Conservation (phyloP, 2,329 filamentous ascomycete genomes). For the Penicillium sp. region DNA sequence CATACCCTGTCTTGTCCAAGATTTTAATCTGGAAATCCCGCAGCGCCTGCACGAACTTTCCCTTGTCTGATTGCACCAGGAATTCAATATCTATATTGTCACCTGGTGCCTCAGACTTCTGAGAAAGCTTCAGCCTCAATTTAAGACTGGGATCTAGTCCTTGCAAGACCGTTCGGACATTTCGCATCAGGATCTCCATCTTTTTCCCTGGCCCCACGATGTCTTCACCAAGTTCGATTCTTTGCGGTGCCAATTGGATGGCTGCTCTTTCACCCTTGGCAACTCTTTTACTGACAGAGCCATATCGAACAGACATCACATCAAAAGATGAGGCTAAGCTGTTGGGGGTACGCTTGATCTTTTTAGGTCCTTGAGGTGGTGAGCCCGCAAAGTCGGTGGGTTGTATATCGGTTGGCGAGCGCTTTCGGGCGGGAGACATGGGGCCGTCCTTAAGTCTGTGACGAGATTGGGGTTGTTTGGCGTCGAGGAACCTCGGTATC, state of each 20-base stretch:
- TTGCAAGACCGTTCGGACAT: constrained; percentile 19
- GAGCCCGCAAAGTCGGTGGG: constrained; percentile 27
- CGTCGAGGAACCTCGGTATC: constrained; percentile 11
- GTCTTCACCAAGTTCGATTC: constrained; percentile 9
- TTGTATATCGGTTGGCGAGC: constrained; percentile 35
- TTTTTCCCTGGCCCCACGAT: neutral
- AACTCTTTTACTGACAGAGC: constrained; percentile 10
- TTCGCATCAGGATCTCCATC: constrained; percentile 19
- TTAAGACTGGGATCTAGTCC: constrained; percentile 28
- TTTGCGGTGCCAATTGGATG: neutral
- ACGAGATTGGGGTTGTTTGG: constrained; percentile 3
- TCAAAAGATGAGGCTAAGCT: neutral
- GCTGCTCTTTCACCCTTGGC: constrained; percentile 7
- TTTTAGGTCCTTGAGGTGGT: constrained; percentile 14
- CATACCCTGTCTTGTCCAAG: constrained; percentile 27
- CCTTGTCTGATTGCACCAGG: constrained; percentile 18
- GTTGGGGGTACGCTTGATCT: constrained; percentile 7
- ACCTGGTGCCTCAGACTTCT: constrained; percentile 12
- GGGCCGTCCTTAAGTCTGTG: neutral
- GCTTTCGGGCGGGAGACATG: constrained; percentile 9
- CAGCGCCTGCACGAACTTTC: constrained; percentile 20
- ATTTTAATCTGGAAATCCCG: constrained; percentile 11
- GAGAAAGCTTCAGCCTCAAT: constrained; percentile 29
- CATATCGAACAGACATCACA: constrained; percentile 22
- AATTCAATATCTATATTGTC: constrained; percentile 33